phyloP scores from a whole-genome alignment of 306 rosid genomes.

The Vachellia pachyceras region DNA sequence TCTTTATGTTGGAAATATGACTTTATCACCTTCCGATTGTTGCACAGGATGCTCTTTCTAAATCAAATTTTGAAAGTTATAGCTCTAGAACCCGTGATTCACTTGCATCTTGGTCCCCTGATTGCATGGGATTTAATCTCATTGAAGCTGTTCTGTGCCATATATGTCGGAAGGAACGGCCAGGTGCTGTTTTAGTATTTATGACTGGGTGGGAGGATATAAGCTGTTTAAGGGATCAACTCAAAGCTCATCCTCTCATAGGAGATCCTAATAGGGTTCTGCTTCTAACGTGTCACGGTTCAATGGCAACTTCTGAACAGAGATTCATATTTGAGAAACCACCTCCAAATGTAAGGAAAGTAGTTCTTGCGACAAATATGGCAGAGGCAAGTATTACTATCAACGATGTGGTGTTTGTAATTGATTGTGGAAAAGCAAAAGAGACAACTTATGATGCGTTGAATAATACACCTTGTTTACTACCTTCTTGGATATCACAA shows the following conservation, averaged over 20 bases:
- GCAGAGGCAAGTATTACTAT: slow-evolving; percentile 99
- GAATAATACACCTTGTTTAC: slow-evolving; percentile 93
- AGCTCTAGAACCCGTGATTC: slow-evolving; percentile 88
- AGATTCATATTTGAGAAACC: slow-evolving; percentile 89
- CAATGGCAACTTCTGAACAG: slow-evolving; percentile 99
- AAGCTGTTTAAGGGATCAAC: slow-evolving; percentile 89
- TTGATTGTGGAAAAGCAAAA: slow-evolving; percentile 98
- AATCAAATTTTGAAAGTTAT: slow-evolving; percentile 79
- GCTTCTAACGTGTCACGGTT: slow-evolving; percentile 94
- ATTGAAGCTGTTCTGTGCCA: slow-evolving; percentile 96
- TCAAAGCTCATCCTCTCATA: slow-evolving; percentile 92
- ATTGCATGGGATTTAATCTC: slow-evolving; percentile 92
- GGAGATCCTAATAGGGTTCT: slow-evolving; percentile 96
- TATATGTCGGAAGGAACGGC: slow-evolving; percentile 92
- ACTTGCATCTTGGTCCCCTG: slow-evolving; percentile 84
- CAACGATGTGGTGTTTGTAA: slow-evolving; percentile 89
- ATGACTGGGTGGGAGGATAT: slow-evolving; percentile 99
- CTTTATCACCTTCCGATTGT: slow-evolving; percentile 38
- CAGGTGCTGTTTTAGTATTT: slow-evolving; percentile 94
- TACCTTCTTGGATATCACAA: slow-evolving; percentile 97
- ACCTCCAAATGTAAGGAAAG: slow-evolving; percentile 86
- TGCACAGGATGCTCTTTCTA: slow-evolving; percentile 85
- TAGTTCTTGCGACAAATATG: slow-evolving; percentile 95
- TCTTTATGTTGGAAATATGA: slow-evolving; percentile 24
- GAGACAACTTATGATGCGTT: slow-evolving; percentile 97